Evolutionary conservation across 768 basidiomycete species (phyloP).

Genomic region (Trametes cubensis): DNA sequence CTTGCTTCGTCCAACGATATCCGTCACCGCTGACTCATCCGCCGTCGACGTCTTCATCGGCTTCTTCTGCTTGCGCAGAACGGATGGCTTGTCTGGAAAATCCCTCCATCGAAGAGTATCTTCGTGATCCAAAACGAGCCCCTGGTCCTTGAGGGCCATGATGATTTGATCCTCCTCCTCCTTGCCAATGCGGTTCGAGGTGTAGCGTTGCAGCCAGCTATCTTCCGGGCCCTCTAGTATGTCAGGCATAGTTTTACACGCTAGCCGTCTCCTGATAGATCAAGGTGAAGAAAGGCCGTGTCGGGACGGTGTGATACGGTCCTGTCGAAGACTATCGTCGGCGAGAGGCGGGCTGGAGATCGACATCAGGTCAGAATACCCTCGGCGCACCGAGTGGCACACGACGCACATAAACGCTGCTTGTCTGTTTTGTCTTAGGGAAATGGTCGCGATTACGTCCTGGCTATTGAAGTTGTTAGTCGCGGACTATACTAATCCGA

Average conservation of each 20-base stretch:
- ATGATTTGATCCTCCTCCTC: neutral
- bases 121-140: conserved; percentile 1
- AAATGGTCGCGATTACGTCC: no score
- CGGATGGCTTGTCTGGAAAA: neutral
- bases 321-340: no score
- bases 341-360: no score
- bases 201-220: conserved; percentile 3
- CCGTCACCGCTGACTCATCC: neutral
- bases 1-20: neutral
- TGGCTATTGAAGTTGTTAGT: no score
- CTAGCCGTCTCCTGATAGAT: neutral
- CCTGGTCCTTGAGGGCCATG: neutral
- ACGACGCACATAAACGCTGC: no score
- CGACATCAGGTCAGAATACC: no score
- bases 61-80: neutral
- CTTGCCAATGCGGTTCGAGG: neutral
- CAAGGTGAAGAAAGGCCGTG: neutral
- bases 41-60: no score
- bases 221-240: neutral
- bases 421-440: no score
- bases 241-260: neutral
- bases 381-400: no score
- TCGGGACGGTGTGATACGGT: neutral
- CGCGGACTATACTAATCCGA: no score
- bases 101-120: conserved; percentile 6